phyloP scores from a whole-genome alignment of 1,139 yeast species.

The Komagataea norvegica region DNA sequence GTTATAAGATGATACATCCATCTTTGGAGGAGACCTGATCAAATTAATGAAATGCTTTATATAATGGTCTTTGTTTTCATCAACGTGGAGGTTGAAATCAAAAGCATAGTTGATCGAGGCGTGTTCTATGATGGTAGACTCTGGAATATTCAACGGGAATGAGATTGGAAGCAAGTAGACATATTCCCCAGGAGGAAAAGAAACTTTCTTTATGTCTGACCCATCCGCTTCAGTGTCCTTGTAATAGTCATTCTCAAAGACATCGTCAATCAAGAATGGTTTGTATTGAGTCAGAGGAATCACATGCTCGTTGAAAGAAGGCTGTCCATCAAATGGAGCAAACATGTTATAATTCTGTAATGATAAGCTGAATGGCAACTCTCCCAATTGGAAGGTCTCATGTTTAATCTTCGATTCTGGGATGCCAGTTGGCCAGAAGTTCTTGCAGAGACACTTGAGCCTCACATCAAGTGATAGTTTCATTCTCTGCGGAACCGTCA shows the following conservation, averaged over 20 bases:
- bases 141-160: conserved; percentile 69
- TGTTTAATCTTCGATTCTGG: background rate
- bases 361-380: conserved; percentile 5
- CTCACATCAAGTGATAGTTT: conserved; percentile 7
- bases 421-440: conserved; percentile 4
- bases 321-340: conserved; percentile 3
- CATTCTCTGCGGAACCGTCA: conserved; percentile 9
- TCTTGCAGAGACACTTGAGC: conserved; percentile 8
- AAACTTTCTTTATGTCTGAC: background rate
- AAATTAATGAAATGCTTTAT: conserved; percentile 28
- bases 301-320: conserved; percentile 1
- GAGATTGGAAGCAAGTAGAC: conserved; percentile 70
- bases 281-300: background rate
- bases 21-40: conserved; percentile 78
- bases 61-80: conserved; percentile 16
- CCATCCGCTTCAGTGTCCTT: conserved; percentile 2
- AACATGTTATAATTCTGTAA: conserved; percentile 9
- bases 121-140: conserved; percentile 47
- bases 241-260: conserved; percentile 6
- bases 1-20: conserved; percentile 65
- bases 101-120: conserved; percentile 30
- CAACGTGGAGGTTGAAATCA: conserved; percentile 26
- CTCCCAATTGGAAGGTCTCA: conserved; percentile 9
- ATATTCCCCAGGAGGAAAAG: conserved; percentile 59
- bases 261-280: conserved; percentile 4